These are phyloP conservation scores for Nannizzia gypsea DNA, from an alignment of 2,329 filamentous ascomycete genomes.

Conservation along the genomic window DNA sequence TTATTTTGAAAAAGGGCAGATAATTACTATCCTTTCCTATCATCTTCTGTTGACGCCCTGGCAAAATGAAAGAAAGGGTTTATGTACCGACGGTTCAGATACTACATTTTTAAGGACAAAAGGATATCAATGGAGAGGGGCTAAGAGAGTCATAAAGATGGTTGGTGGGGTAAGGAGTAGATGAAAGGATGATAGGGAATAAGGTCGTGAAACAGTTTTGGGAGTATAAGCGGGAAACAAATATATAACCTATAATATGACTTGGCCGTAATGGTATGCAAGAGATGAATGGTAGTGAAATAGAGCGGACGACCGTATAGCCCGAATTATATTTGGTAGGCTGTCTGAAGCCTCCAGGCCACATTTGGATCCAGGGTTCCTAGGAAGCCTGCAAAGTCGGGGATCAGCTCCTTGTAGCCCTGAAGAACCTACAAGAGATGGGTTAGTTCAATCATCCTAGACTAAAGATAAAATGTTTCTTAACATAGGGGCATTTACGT, in stretches of 20 bases:
- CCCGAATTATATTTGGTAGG: slow-evolving; percentile 30
- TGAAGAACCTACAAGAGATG: slow-evolving; percentile 27
- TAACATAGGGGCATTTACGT: slow-evolving; percentile 22
- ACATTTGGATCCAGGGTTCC: slow-evolving; percentile 30
- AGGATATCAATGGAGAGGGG: background rate
- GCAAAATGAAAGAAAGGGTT: background rate
- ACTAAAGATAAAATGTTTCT: no score
- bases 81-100: background rate
- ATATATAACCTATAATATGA: slow-evolving; percentile 1
- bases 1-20: background rate
- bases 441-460: no score
- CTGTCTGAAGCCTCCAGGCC: slow-evolving; percentile 31
- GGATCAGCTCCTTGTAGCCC: slow-evolving; percentile 39
- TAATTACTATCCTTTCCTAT: background rate
- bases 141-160: background rate
- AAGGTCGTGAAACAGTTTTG: background rate
- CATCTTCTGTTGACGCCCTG: background rate
- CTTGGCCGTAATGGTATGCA: background rate
- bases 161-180: background rate
- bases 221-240: background rate
- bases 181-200: background rate
- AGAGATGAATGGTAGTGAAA: background rate
- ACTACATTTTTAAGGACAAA: background rate
- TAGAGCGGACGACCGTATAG: background rate
- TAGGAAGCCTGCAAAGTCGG: slow-evolving; percentile 37